These are phyloP conservation scores for Beta vulgaris DNA, from an alignment of 148 eudicot genomes.

Conservation along the genomic window DNA sequence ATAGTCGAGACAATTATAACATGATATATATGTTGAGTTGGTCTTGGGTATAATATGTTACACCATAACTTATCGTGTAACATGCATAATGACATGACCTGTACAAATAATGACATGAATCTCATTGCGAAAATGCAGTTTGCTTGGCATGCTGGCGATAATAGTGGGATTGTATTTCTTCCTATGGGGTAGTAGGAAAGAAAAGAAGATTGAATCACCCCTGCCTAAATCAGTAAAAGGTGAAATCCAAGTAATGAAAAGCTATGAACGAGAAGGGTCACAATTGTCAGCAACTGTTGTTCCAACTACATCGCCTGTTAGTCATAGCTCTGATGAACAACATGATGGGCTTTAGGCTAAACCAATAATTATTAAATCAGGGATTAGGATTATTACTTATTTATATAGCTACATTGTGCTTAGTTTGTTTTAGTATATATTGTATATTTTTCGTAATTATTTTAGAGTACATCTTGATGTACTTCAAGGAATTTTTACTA, in stretches of 20 bases:
- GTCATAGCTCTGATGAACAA: background rate
- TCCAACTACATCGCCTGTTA: constrained; percentile 18
- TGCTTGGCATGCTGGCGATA: constrained; percentile 53
- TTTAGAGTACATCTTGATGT: too few species aligned
- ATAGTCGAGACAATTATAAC: too few species aligned
- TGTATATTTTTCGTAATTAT: too few species aligned
- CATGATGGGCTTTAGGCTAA: background rate
- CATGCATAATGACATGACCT: too few species aligned
- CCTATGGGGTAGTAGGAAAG: constrained; percentile 49
- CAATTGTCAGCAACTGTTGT: constrained; percentile 21
- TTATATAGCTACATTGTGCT: too few species aligned
- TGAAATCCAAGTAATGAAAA: background rate
- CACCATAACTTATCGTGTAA: too few species aligned
- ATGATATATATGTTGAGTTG: too few species aligned
- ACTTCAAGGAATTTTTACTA: too few species aligned
- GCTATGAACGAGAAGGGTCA: background rate
- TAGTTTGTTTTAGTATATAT: too few species aligned
- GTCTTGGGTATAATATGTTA: too few species aligned
- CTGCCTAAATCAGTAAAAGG: constrained; percentile 3
- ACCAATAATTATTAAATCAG: background rate
- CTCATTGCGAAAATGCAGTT: constrained; percentile 46
- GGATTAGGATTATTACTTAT: too few species aligned
- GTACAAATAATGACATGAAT: too few species aligned
- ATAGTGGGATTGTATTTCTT: constrained; percentile 52
- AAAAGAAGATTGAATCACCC: constrained; percentile 18